These are phyloP conservation scores for Phytophthora gonapodyides DNA, from an alignment of 352 stramenopile species.

Conservation along the genomic window DNA sequence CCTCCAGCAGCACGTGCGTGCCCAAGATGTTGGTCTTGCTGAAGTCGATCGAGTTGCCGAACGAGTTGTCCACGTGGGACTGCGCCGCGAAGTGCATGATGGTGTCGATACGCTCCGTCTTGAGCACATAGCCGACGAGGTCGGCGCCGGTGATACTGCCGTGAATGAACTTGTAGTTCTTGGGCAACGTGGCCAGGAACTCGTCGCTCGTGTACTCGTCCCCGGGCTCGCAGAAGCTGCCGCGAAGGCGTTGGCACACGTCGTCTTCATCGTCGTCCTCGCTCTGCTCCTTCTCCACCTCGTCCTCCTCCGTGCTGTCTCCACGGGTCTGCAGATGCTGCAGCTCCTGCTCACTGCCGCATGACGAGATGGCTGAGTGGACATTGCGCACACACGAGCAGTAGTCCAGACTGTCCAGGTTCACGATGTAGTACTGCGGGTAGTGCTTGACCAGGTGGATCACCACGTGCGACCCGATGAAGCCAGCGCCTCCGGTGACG, in stretches of 20 bases:
- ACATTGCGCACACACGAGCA: slow-evolving; percentile 75
- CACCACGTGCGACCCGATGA: slow-evolving; percentile 97
- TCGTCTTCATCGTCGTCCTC: slow-evolving; percentile 40
- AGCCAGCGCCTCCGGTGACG: slow-evolving; percentile 96
- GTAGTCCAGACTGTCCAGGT: slow-evolving; percentile 93
- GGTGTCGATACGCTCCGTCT: slow-evolving; percentile 96
- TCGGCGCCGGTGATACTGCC: slow-evolving; percentile 95
- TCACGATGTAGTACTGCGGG: slow-evolving; percentile 97
- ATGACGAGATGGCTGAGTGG: slow-evolving; percentile 54
- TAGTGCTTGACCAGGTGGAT: slow-evolving; percentile 97
- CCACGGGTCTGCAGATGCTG: background rate
- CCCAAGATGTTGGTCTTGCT: slow-evolving; percentile 98
- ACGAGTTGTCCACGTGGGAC: slow-evolving; percentile 98
- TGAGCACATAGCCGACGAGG: slow-evolving; percentile 95
- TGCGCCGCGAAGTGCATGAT: slow-evolving; percentile 99
- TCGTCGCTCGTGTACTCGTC: slow-evolving; percentile 33
- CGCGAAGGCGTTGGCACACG: slow-evolving; percentile 47
- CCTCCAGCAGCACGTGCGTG: slow-evolving; percentile 98
- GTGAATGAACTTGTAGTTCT: slow-evolving; percentile 97
- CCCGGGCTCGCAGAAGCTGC: slow-evolving; percentile 64
- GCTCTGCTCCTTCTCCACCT: slow-evolving; percentile 31
- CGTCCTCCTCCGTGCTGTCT: slow-evolving; percentile 20
- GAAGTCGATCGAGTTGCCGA: slow-evolving; percentile 98
- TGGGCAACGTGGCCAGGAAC: slow-evolving; percentile 36
- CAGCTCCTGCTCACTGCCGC: slow-evolving; percentile 1